Percentiles rank a stretch among this genome's conserved stretches.
These are phyloP conservation scores for Corymbia maculata DNA, from an alignment of 345 rosid genomes.

Conservation along the genomic window DNA sequence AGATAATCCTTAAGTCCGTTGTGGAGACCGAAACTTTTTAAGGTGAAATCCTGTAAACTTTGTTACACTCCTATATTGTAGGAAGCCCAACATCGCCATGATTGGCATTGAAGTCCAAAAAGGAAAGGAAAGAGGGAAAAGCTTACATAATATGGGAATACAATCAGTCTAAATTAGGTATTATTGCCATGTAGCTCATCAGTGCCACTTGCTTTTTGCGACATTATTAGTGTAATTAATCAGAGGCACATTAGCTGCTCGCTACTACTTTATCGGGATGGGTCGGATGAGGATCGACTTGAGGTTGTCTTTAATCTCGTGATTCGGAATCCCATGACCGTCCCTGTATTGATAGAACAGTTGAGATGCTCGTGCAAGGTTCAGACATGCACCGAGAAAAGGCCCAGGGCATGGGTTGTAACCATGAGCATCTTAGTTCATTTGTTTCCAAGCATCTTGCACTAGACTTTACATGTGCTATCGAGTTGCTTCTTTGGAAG, in stretches of 20 bases:
- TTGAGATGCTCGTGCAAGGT: background rate
- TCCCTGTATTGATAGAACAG: background rate
- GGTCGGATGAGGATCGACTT: background rate
- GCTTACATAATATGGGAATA: background rate
- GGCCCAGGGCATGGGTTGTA: background rate
- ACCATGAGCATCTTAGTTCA: background rate
- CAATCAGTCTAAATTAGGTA: background rate
- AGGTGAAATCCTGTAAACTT: background rate
- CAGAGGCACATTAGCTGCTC: background rate
- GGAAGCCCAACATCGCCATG: background rate
- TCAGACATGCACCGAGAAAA: background rate
- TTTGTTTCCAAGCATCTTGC: conserved; percentile 1
- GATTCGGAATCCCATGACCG: background rate
- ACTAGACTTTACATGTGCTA: background rate
- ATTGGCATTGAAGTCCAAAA: background rate
- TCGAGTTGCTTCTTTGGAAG: background rate
- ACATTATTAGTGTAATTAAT: background rate
- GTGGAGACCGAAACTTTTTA: background rate
- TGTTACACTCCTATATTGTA: background rate
- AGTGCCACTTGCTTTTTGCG: background rate
- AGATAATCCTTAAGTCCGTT: background rate
- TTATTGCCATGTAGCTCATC: background rate
- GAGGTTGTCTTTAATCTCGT: background rate
- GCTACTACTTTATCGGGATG: background rate
- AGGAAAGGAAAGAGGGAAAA: background rate